A percentile compares a stretch with the other conserved stretches of the same genome.
Conservation (phyloP, 371 early-diverging fungal genomes). For the Sporodiniella umbellata region DNA sequence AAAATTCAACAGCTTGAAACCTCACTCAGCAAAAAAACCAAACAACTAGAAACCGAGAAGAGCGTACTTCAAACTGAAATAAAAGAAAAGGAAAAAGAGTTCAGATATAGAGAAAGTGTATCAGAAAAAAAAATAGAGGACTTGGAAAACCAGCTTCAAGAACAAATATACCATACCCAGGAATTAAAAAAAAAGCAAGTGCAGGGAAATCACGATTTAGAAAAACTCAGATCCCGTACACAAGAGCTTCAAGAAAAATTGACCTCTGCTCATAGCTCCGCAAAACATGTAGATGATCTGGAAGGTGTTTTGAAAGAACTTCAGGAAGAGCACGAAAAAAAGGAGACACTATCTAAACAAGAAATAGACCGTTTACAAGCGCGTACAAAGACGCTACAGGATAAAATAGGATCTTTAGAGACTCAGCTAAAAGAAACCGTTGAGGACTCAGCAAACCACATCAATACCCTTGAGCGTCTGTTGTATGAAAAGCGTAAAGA, state of each 20-base stretch:
- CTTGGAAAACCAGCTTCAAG: background rate
- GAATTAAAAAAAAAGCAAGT: background rate
- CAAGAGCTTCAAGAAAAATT: background rate
- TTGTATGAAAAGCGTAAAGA: conserved; percentile 2
- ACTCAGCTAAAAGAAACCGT: background rate
- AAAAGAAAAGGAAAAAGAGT: background rate
- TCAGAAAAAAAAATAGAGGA: background rate
- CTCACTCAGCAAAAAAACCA: background rate
- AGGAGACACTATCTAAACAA: background rate
- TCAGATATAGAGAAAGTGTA: background rate
- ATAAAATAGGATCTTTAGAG: background rate
- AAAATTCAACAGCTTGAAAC: background rate
- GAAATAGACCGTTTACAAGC: background rate
- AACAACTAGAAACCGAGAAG: no score
- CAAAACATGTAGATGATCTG: background rate
- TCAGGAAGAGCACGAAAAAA: conserved; percentile 1
- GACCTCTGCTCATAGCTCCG: background rate
- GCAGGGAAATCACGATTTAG: background rate
- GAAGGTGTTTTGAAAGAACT: background rate
- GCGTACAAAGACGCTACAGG: background rate
- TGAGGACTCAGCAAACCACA: background rate
- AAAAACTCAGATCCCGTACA: background rate
- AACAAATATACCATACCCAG: background rate
- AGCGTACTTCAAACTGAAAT: background rate
- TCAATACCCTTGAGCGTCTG: background rate